Evolutionary conservation across 2,329 filamentous ascomycete genomes (phyloP), one percentile per base, ranked within the genome.

Genomic region (Cercospora zeae-maydis): DNA sequence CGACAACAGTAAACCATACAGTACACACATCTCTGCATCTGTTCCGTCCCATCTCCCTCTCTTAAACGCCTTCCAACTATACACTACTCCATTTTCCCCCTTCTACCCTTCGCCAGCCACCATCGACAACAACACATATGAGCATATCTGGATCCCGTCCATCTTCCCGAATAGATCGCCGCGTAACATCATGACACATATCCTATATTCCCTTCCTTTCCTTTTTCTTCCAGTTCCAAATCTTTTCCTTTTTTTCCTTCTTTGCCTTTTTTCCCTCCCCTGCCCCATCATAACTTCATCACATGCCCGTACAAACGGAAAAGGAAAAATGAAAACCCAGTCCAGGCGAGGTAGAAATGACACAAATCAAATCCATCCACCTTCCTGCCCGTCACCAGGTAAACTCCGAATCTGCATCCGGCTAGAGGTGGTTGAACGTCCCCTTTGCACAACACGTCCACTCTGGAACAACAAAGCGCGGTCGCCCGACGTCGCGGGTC

Each of bases 371-470:
- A 64, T 64, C 62, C 62, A 64, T 36, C 58, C 58, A 8, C 58
- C 58, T n/a, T 64, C 62, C 31, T 64, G 62, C 27, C 56, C 53
- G 13, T 61, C 34, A 6, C 31, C 53, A 7, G 62, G 62, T 30
- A 64, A 27, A 11, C 42, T 58, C 37, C 58, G 62, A n/a, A 58
- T 54, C 19, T 49, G 51, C 45, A 56, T 59, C 19, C 62, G 56
- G 5, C 58, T 61, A 8, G 62, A 62, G 4, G 60, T 60, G 21
- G 39, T 59, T 8, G 63, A 61, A 5, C 65, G 64, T 19, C 62
- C 63, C 60, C 68, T 62, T n/a, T 70, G 68, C 34, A 71, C 69
- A 30, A 65, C 65, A 27, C 70, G 66, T 16, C 70, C 70, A 14
- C 70, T 67, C n/a, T 66, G 63, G 57, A 71, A 69, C 16, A 71